Base-by-base conservation (phyloP, 1,284 basidiomycete species). In the Porodaedalea pini region DNA sequence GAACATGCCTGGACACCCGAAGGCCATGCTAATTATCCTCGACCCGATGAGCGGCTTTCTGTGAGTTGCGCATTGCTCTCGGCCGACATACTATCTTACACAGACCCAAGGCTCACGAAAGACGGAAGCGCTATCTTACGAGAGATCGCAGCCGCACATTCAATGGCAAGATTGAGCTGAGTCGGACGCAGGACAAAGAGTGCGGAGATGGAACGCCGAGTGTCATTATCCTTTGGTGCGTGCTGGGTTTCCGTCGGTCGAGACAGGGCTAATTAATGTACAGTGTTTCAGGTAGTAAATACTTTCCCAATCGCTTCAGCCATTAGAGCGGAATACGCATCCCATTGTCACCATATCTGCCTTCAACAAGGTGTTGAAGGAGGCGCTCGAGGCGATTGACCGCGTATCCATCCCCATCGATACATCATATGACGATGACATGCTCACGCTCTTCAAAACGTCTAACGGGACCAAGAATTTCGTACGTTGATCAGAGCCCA, bases 381-480 rank as follows among this genome's bases (percentile, higher is more conserved):
- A 94, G 68, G 92, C 94, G 0, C 86, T 99, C 32, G 81, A 86
- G 57, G 94, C 96, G 70, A 88, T 97, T 69, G 81, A 92, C 58
- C 78, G 79, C 53, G 91, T 98, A 67, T 95, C 94, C 5, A 77
- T 93, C 58, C 94, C 94, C 29, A 96, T 99, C 68, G 85, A 99
- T 74, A 86, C 88, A 17, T 80, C 81, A 44, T 85, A 90, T 67
- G 95, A 99, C 64, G 80, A 82, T 25, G 88, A 95, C 66, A 99
- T 99, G 96, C 85, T 98, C 40, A 82, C 91, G 3, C 83, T 99
- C 67, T 98, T 99, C 82, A 98, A 98, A 76, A 97, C 93, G 0
- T 96, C 94, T 48, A 98, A 99, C 73, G 96, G 96, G n/a, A 99
- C 97, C 58, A 99, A 99, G 73, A 98, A 98, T 68, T 93, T 95